Conservation (phyloP, 192 early-diverging fungal genomes). For the Podochytrium sp. region DNA sequence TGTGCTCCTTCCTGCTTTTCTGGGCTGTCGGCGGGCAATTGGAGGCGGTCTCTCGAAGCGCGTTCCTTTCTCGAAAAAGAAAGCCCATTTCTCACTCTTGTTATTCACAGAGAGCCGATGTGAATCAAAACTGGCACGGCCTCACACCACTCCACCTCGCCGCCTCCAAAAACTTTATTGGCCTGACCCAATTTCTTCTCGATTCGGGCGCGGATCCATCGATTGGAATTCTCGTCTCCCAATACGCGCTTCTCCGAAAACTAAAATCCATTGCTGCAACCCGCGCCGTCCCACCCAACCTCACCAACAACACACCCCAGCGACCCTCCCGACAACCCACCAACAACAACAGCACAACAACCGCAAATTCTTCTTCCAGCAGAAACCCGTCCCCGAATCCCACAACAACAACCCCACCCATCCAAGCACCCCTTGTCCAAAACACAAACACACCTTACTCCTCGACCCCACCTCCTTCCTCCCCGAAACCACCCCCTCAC, state of each 20-base stretch:
- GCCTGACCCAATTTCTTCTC: slow-evolving; percentile 44
- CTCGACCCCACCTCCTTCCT: too few relatives aligned
- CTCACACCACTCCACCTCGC: slow-evolving; percentile 56
- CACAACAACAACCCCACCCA: not conserved
- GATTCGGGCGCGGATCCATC: slow-evolving; percentile 49
- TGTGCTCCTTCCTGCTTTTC: too few relatives aligned
- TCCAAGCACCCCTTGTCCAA: not conserved
- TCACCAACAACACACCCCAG: not conserved
- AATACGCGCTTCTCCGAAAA: slow-evolving; percentile 47
- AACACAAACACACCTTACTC: not conserved
- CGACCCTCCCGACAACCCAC: not conserved
- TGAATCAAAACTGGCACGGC: slow-evolving; percentile 56
- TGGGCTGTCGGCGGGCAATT: too few relatives aligned
- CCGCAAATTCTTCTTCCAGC: not conserved
- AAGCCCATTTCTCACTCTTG: too few relatives aligned
- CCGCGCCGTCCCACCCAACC: not conserved
- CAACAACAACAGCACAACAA: not conserved
- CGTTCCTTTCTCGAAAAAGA: too few relatives aligned
- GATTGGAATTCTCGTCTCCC: slow-evolving; percentile 33
- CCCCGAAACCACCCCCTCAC: too few relatives aligned
- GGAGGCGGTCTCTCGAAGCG: too few relatives aligned
- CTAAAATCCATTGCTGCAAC: slow-evolving; percentile 34
- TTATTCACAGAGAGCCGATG: slow-evolving; percentile 36
- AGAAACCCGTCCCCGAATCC: not conserved
- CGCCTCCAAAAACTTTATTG: slow-evolving; percentile 34